Evolutionary conservation across 1,139 yeast species (phyloP).

Genomic region (Candida smagusa): DNA sequence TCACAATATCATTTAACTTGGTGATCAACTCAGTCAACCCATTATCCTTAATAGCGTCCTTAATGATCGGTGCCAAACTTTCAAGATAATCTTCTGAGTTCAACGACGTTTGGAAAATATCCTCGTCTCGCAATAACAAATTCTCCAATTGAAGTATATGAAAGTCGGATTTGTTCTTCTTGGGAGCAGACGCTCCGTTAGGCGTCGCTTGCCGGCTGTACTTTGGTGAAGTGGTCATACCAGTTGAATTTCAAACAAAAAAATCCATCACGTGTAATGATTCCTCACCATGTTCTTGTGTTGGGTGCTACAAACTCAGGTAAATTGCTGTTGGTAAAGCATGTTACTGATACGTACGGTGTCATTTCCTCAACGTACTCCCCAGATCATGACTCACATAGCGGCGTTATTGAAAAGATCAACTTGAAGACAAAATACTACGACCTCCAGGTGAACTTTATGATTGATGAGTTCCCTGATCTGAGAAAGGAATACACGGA

Average conservation of each 20-base stretch:
- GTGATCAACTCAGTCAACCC: conserved; percentile 56
- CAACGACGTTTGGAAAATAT: conserved; percentile 46
- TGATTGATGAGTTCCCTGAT: conserved; percentile 41
- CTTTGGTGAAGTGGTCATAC: neutral
- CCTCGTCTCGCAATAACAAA: conserved; percentile 42
- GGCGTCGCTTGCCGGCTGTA: neutral
- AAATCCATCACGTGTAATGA: conserved; percentile 9
- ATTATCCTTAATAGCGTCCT: conserved; percentile 57
- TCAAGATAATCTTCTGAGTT: conserved; percentile 73
- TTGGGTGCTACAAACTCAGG: conserved; percentile 40
- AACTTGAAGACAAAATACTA: conserved; percentile 34
- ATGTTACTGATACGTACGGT: conserved; percentile 13
- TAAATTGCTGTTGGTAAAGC: conserved; percentile 28
- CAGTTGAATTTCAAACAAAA: neutral
- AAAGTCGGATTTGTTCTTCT: conserved; percentile 7
- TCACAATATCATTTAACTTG: conserved; percentile 55
- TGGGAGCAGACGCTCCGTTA: neutral
- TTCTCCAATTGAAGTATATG: conserved; percentile 40
- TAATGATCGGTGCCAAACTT: conserved; percentile 76
- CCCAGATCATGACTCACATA: conserved; percentile 21
- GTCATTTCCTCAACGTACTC: conserved; percentile 9
- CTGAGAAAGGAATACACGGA: conserved; percentile 6
- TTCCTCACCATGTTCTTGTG: conserved; percentile 33
- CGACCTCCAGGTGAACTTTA: conserved; percentile 23
- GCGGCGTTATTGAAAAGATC: conserved; percentile 35